Conservation (phyloP, 176 grass and related monocot species). For the Typha latifolia region DNA sequence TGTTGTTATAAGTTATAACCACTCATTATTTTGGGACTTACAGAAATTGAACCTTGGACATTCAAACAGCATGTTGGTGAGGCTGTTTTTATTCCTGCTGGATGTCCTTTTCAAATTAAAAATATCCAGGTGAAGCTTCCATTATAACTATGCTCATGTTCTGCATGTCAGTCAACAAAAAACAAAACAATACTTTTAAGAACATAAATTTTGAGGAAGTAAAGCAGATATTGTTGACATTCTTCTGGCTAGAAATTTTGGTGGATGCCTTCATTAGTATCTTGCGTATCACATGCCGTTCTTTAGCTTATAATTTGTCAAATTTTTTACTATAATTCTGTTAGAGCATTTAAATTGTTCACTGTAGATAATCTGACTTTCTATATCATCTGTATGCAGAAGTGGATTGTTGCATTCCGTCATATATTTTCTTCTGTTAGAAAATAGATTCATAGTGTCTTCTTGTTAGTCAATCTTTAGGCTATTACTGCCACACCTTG, state of each 20-base stretch:
- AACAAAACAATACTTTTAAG: not conserved
- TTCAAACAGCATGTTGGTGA: slow-evolving; percentile 79
- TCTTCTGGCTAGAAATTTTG: not conserved
- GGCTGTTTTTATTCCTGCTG: slow-evolving; percentile 87
- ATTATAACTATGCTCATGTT: not conserved
- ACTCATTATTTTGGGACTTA: slow-evolving; percentile 22
- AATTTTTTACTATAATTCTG: not conserved
- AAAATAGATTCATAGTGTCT: no score
- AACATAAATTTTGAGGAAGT: not conserved
- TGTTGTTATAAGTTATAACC: slow-evolving; percentile 1
- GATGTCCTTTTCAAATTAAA: slow-evolving; percentile 95
- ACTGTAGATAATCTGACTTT: no score
- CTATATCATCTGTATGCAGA: no score
- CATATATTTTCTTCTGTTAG: no score
- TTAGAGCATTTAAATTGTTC: no score
- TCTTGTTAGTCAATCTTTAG: no score
- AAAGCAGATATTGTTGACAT: not conserved
- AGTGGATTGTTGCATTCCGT: no score
- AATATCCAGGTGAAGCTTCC: slow-evolving; percentile 57
- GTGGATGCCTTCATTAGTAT: not conserved
- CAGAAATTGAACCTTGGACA: slow-evolving; percentile 73
- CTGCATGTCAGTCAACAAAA: no score
- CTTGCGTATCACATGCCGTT: not conserved
- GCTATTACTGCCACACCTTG: no score
- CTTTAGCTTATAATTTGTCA: not conserved